Conservation (phyloP, 805 yeast genomes). For the Barnettozyma sucrosica region DNA sequence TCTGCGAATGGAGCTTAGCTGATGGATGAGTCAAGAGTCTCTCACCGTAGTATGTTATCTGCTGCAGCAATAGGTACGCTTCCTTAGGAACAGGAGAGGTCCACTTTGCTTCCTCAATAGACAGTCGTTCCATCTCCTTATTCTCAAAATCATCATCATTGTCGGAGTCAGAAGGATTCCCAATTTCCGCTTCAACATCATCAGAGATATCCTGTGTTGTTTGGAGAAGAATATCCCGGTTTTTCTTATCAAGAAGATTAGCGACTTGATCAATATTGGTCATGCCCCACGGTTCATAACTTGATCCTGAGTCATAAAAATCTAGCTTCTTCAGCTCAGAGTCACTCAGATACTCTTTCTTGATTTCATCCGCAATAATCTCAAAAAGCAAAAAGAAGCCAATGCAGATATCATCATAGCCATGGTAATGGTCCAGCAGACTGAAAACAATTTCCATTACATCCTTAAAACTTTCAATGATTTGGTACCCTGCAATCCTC, state of each 20-base stretch:
- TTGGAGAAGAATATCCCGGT: conserved; percentile 26
- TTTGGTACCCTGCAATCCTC: conserved; percentile 60
- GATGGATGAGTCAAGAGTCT: conserved; percentile 66
- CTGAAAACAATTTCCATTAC: conserved; percentile 69
- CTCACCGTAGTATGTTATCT: conserved; percentile 64
- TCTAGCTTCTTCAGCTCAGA: conserved; percentile 12
- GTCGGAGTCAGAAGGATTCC: conserved; percentile 29
- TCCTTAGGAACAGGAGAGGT: conserved; percentile 55
- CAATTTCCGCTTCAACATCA: conserved; percentile 33
- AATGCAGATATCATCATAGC: conserved; percentile 64
- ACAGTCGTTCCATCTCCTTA: conserved; percentile 17
- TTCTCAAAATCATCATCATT: conserved; percentile 27
- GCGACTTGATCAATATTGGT: conserved; percentile 38
- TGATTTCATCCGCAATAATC: conserved; percentile 47
- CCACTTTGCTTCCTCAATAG: conserved; percentile 46
- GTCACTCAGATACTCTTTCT: conserved; percentile 29
- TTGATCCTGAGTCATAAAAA: conserved; percentile 22
- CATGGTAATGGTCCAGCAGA: conserved; percentile 78
- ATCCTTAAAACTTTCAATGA: conserved; percentile 65
- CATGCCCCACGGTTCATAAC: conserved; percentile 39
- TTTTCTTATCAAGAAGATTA: conserved; percentile 34
- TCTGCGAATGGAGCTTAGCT: conserved; percentile 44
- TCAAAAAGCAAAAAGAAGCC: conserved; percentile 70
- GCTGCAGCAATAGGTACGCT: conserved; percentile 52
- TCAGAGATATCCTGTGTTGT: conserved; percentile 24